These are phyloP conservation scores for Pleurotus pulmonarius DNA, from an alignment of 768 basidiomycete species.

Conservation along the genomic window DNA sequence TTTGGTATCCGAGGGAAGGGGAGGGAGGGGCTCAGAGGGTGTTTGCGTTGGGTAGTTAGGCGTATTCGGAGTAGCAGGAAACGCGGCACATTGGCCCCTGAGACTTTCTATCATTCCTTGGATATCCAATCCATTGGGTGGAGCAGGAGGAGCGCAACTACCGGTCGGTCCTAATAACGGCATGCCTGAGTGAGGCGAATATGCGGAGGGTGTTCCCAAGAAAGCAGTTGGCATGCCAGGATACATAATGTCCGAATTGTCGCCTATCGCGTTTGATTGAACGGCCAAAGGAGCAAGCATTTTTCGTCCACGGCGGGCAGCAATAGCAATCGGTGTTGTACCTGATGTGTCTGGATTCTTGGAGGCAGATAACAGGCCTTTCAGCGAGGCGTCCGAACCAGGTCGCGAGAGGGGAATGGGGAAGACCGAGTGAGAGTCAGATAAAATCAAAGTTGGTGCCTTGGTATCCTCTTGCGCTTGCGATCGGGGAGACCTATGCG, in stretches of 20 bases:
- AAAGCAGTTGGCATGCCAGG: constrained; percentile 42
- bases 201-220: constrained; percentile 35
- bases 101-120: constrained; percentile 45
- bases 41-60: background rate
- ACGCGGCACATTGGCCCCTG: constrained; percentile 31
- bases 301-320: constrained; percentile 34
- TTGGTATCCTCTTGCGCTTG: constrained; percentile 17
- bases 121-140: constrained; percentile 20
- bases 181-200: constrained; percentile 30
- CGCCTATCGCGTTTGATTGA: constrained; percentile 18
- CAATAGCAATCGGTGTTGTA: constrained; percentile 21
- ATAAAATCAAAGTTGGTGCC: constrained; percentile 36
- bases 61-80: constrained; percentile 11
- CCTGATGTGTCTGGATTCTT: background rate
- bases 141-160: constrained; percentile 7
- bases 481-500: background rate
- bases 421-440: constrained; percentile 36
- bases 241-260: constrained; percentile 24
- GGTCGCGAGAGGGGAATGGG: constrained; percentile 23
- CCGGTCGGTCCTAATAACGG: constrained; percentile 17
- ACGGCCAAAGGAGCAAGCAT: constrained; percentile 14
- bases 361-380: constrained; percentile 10
- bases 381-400: constrained; percentile 24
- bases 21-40: background rate
- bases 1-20: background rate